These are phyloP conservation scores for Cardiospermum halicacabum DNA, from an alignment of 345 rosid genomes.

Conservation along the genomic window DNA sequence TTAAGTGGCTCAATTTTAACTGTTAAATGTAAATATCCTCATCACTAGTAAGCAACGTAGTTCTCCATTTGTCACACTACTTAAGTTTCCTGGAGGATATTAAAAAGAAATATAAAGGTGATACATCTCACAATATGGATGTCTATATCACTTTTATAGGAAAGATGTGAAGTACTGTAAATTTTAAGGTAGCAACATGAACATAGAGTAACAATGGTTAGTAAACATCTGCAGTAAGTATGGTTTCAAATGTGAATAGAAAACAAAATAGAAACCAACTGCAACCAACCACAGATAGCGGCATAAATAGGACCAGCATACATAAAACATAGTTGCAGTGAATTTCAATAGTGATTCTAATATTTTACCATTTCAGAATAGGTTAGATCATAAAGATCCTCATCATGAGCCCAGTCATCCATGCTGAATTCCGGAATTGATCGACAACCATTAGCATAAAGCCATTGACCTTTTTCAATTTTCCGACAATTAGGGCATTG, in stretches of 20 bases:
- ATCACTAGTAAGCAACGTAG: not conserved
- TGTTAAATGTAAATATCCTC: not conserved
- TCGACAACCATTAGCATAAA: slow-evolving; percentile 75
- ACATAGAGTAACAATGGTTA: not conserved
- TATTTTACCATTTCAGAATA: slow-evolving; percentile 80
- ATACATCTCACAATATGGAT: too few species aligned
- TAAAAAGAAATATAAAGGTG: not conserved
- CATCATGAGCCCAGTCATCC: slow-evolving; percentile 94
- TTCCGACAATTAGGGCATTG: slow-evolving; percentile 98
- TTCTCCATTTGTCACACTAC: not conserved
- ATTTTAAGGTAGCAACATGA: slow-evolving; percentile 2
- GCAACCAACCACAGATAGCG: not conserved
- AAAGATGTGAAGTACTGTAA: not conserved
- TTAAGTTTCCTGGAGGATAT: not conserved
- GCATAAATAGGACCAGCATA: not conserved
- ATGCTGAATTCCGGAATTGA: slow-evolving; percentile 69
- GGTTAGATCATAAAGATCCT: slow-evolving; percentile 73
- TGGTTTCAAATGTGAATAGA: not conserved
- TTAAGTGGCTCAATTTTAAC: not conserved
- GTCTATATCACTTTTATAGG: not conserved
- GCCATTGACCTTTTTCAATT: slow-evolving; percentile 99
- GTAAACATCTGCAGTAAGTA: not conserved
- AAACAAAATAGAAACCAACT: slow-evolving; percentile 2
- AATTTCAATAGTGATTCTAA: not conserved
- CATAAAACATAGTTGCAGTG: slow-evolving; percentile 3